phyloP scores from a whole-genome alignment of 2,329 filamentous ascomycete genomes.

The Geosmithia morbida region DNA sequence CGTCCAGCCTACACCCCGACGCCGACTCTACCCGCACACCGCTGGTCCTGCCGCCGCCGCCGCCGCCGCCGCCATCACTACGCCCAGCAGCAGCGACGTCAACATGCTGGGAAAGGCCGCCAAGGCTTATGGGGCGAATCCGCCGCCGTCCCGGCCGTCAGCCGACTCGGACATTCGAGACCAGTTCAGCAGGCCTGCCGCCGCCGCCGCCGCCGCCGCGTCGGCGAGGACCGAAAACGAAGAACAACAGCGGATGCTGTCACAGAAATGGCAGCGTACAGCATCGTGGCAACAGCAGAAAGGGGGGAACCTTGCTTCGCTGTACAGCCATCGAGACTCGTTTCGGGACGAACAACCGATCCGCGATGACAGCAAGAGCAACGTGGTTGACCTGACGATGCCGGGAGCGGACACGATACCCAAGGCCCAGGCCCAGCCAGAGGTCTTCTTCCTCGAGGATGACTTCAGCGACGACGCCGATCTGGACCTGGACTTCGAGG shows the following conservation, averaged over 20 bases:
- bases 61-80: conserved; percentile 1
- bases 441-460: conserved; percentile 56
- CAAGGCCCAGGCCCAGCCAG: conserved; percentile 11
- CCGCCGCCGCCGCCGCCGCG: conserved; percentile 18
- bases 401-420: conserved; percentile 3
- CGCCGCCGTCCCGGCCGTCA: conserved; percentile 24
- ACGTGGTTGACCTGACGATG: conserved; percentile 17
- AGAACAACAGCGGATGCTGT: conserved; percentile 5
- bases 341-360: conserved; percentile 18
- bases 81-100: too few relatives aligned
- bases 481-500: conserved; percentile 54
- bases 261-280: conserved; percentile 8
- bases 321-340: conserved; percentile 30
- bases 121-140: conserved; percentile 21
- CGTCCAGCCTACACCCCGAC: conserved; percentile 3
- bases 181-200: conserved; percentile 28
- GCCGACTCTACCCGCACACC: background rate
- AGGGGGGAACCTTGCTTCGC: conserved; percentile 20
- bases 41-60: too few relatives aligned
- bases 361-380: conserved; percentile 3
- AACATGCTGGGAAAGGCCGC: conserved; percentile 22
- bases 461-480: conserved; percentile 80
- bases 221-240: conserved; percentile 22
- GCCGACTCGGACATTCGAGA: conserved; percentile 33
- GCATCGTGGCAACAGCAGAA: conserved; percentile 12